Base-by-base conservation (phyloP, 768 basidiomycete genomes). In the Leucosporidium scottii region DNA sequence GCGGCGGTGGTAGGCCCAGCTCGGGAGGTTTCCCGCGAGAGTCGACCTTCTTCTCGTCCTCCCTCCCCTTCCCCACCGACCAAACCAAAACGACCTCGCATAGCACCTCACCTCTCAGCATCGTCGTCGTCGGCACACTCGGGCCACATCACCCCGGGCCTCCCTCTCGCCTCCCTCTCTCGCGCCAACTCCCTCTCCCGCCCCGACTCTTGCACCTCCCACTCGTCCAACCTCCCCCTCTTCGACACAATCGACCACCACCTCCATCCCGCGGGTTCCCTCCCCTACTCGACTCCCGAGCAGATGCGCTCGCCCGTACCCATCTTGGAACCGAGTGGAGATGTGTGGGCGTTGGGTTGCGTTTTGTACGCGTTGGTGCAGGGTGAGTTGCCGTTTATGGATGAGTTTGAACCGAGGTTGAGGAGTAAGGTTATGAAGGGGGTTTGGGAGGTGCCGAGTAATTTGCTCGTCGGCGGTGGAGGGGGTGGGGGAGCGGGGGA, bases 311-410 rank as follows among this genome's bases (percentile, higher is more conserved):
- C 68, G 15, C 64, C 61, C 36, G 48, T 71, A 8, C 74, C 76
- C 21, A 59, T 73, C 64, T 31, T 65, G 4, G 49, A 59, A 74
- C 86, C 87, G 50, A 86, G 88, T 0, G 93, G 66, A 27, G 96
- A 99, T 71, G 86, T 98, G 34, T 99, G 96, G 96, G 93, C 96
- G 0, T 80, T 97, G 3, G 96, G 96, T 0, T 86, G 93, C 63
- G 83, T 96, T 70, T 85, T 99, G 2, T 90, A 92, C 76, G 86
- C 87, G 12, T 81, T 99, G 1, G 82, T 98, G 25, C 86, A 86
- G 0, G 92, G 92, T 4, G 81, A 82, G n/a, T 81, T 98, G 10
- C 96, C 96, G 0, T 97, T 97, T 77, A 79, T 76, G 44, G 94
- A 99, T 78, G 80, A 87, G 0, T 99, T 90, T 74, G 94, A 99